Evolutionary conservation across 2,329 filamentous ascomycete species (phyloP), one percentile per base, ranked within the genome.

Genomic region (Penicillium sp.): DNA sequence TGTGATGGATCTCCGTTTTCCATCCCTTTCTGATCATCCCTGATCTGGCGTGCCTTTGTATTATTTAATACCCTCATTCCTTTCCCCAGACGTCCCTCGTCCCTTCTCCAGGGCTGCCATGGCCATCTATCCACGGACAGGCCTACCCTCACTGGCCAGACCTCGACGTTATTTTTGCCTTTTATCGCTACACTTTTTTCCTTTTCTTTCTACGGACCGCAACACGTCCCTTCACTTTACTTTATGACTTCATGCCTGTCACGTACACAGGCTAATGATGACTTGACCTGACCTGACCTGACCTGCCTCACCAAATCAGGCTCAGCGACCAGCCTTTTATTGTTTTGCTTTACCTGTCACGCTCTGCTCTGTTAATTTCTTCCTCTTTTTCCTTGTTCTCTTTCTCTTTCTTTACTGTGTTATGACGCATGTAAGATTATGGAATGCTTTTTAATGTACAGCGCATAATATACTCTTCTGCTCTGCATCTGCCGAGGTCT

Each of bases 61-160:
- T 62, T 63, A 60, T 65, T 45, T 63, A 63, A 64, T 64, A 12
- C 50, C 38, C 60, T 49, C 26, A 54, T 62, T 56, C 63, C 19
- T 40, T 60, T 58, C 54, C 10, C 26, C 40, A 56, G 37, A 49
- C 8, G 8, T 49, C 24, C 15, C 5, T 49, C 24, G n/a, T n/a
- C n/a, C n/a, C n/a, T n/a, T n/a, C n/a, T n/a, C n/a, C n/a, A n/a
- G n/a, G n/a, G n/a, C n/a, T n/a, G n/a, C n/a, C n/a, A n/a, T n/a
- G n/a, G n/a, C n/a, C n/a, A n/a, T n/a, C n/a, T n/a, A n/a, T n/a
- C n/a, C n/a, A n/a, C n/a, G n/a, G n/a, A n/a, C n/a, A n/a, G n/a
- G n/a, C n/a, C n/a, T n/a, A n/a, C n/a, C 28, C 6, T 28, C 4
- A 12, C 10, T 33, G 30, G 9, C 10, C 30, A 33, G 12, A 4